Base-by-base conservation (phyloP, 75 land plant genomes). In the Cupressus sempervirens region DNA sequence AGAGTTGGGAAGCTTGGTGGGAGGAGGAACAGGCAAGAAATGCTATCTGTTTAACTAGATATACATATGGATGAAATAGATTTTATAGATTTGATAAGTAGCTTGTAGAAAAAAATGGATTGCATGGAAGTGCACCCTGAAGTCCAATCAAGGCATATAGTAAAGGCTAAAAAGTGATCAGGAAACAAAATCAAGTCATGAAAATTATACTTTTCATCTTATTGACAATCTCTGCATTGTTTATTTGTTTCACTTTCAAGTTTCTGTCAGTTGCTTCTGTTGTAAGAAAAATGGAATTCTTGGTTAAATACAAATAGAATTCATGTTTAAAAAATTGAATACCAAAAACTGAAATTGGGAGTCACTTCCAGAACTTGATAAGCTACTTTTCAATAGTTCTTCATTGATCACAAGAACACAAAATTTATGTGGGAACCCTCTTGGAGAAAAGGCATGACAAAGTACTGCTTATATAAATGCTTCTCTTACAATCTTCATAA, bases 1-100 rank as follows among this genome's bases (percentile, higher is more conserved):
- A 94, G 82, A 94, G 98, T 88, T 97, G 99, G 99, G 99, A 97
- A 89, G 92, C 93, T 23, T 97, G 99, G 99, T 97, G 99, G 99
- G 91, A 91, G 85, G 98, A 93, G 79, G 98, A 96, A 87, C 88
- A 94, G 93, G 94, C 93, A 91, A 76, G 72, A 20, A 23, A 65
- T 65, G 68, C 23, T 26, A 50, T 50, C 53, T 13, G 3, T 12
- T 11, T 48, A 48, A 10, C 52, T 2, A 48, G 10, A 10, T 48
- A 48, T 10, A 48, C 11, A 1, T 48, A 48, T 48, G 50, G 50
- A 48, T 48, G 50, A 50, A 50, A 50, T 50, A 50, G 53, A 50
- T 1, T 50, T 0, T 50, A 50, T 50, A 50, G 15, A 12, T 50
- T 12, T 50, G 2, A 50, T 50, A 13, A 50, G 13, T 12, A 50